Evolutionary conservation across 306 rosid genomes (phyloP).

Genomic region (Canavalia ensiformis): DNA sequence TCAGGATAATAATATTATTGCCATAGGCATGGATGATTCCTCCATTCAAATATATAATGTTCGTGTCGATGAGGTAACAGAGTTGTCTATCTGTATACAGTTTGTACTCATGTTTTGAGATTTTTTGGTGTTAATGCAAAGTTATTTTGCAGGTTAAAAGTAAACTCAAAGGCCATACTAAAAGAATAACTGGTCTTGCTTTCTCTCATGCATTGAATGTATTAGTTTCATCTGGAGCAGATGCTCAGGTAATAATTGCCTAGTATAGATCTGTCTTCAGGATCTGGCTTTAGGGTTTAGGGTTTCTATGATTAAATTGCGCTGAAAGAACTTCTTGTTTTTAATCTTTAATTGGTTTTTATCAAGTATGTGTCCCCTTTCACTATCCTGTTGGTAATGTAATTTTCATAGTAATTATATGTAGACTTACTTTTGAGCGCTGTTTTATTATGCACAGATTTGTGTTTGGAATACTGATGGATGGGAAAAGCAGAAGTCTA

Average conservation of each 20-base stretch:
- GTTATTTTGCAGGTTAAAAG: slow-evolving; percentile 54
- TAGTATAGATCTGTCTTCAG: neutral
- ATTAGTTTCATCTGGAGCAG: slow-evolving; percentile 60
- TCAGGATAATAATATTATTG: slow-evolving; percentile 92
- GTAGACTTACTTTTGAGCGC: slow-evolving; percentile 33
- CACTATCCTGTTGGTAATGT: neutral
- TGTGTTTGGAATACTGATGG: slow-evolving; percentile 93
- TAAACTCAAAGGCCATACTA: slow-evolving; percentile 56
- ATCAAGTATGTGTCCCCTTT: neutral
- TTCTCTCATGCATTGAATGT: slow-evolving; percentile 50
- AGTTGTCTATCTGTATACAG: slow-evolving; percentile 11
- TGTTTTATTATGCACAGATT: slow-evolving; percentile 64
- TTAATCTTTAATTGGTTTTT: neutral
- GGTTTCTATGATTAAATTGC: slow-evolving; percentile 31
- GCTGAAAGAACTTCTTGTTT: neutral
- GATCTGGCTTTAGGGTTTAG: neutral
- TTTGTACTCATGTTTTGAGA: slow-evolving; percentile 42
- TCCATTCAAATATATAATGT: slow-evolving; percentile 97
- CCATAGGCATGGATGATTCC: slow-evolving; percentile 99
- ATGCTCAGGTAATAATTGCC: slow-evolving; percentile 73
- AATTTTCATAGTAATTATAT: slow-evolving; percentile 8
- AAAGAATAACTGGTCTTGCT: slow-evolving; percentile 55
- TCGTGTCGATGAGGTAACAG: slow-evolving; percentile 93
- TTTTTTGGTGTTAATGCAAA: slow-evolving; percentile 37
- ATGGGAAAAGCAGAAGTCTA: slow-evolving; percentile 92